Conservation (phyloP, 331 rosid genomes). For the Ulmus americana region DNA sequence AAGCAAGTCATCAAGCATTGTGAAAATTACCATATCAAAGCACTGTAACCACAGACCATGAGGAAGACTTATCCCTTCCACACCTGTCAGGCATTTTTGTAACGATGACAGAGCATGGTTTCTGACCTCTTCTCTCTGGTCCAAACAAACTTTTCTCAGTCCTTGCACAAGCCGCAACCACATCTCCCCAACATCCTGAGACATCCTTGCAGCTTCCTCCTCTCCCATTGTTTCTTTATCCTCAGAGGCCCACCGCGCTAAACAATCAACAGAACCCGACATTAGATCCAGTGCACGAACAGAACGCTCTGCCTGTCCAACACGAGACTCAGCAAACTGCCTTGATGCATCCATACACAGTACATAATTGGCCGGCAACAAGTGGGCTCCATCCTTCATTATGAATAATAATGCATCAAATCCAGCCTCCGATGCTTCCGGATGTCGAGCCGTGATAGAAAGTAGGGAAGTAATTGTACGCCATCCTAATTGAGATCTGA, state of each 20-base stretch:
- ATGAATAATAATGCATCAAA: constrained; percentile 79
- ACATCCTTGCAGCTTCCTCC: constrained; percentile 61
- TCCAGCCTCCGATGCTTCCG: constrained; percentile 90
- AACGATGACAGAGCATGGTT: constrained; percentile 67
- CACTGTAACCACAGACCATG: constrained; percentile 70
- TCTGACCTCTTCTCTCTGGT: constrained; percentile 94
- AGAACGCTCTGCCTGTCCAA: constrained; percentile 87
- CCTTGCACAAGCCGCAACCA: constrained; percentile 92
- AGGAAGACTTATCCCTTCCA: constrained; percentile 56
- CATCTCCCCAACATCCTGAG: constrained; percentile 88
- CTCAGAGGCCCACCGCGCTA: constrained; percentile 62
- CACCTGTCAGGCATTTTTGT: constrained; percentile 72
- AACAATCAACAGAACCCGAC: constrained; percentile 79
- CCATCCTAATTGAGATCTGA: constrained; percentile 89
- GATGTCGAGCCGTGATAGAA: constrained; percentile 75
- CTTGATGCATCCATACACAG: constrained; percentile 76
- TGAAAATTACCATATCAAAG: constrained; percentile 76
- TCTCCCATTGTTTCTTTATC: constrained; percentile 61
- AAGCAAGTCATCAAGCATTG: constrained; percentile 71
- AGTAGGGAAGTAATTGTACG: constrained; percentile 84
- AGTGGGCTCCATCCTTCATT: constrained; percentile 80
- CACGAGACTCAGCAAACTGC: constrained; percentile 96
- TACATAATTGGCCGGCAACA: constrained; percentile 74
- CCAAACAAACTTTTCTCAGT: constrained; percentile 84
- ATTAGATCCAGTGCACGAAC: constrained; percentile 77